Conservation (phyloP, 176 grass and related monocot species). For the sorghum (Sorghum bicolor) region Sorghum_bicolor_NCBIv3 NC_012870.2:77104501-77105000, state of each 20-base stretch:
- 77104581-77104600: not conserved
- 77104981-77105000: conserved; percentile 46
- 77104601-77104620: not conserved
- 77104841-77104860: conserved; percentile 30
- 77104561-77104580: not conserved
- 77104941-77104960: not conserved
- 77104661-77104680: not conserved
- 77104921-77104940: not conserved
- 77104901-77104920: not conserved
- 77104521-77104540: not conserved
- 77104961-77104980: not conserved
- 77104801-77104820: not conserved
- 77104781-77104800: too few species aligned
- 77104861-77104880: conserved; percentile 17
- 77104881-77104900: too few species aligned
- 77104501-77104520: not conserved
- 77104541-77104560: not conserved
- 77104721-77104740: conserved; percentile 4
- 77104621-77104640: too few species aligned
- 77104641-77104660: not conserved
- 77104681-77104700: not conserved
- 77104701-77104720: not conserved
- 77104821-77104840: conserved; percentile 8
- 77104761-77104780: not conserved
- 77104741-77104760: not conserved